Evolutionary conservation across 352 stramenopile species (phyloP), one percentile per base, ranked within the genome.

Genomic region (Globisporangium solare): DNA sequence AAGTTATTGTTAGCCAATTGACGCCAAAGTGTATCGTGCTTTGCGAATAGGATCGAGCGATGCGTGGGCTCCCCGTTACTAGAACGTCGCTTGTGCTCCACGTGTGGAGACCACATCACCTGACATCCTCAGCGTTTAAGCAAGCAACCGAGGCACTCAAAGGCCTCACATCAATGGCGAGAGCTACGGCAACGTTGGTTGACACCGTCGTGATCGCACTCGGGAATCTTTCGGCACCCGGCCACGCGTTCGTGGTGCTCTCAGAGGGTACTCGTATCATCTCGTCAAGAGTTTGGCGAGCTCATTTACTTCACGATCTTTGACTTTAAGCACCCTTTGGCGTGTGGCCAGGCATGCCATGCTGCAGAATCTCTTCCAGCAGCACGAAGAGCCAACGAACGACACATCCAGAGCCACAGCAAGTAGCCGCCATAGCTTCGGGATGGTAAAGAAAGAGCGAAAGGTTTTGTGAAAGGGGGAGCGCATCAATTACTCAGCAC

Each of bases 101-200:
- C 71, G 32, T 94, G 84, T 41, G 84, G 84, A 17, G 43, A 76
- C 18, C 77, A 88, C 51, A 41, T 12, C 54, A 42, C 5, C 55
- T 58, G 5, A 60, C 35, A 21, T 80, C 73, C 8, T 51, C 46
- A 14, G 74, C 70, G 32, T 83, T 77, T 57, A 11, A 22, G 20
- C 22, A 43, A 13, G 46, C 61, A 0, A 40, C 15, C 1, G 56
- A 73, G 42, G 42, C 18, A 3, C 86, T 86, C 43, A 51, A 68
- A 47, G 74, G 75, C 18, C 48, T 79, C 86, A 88, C 55, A 72
- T 74, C n/a, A 84, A 70, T 41, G 72, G 74, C 6, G 61, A 67
- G 14, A 72, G 77, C 13, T 68, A 67, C 13, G 77, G 77, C 27
- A 51, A 59, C 39, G 60, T 81, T 17, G 70, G 57, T 81, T 17